phyloP scores from a whole-genome alignment of 768 basidiomycete species.

The Suillus paluster region DNA sequence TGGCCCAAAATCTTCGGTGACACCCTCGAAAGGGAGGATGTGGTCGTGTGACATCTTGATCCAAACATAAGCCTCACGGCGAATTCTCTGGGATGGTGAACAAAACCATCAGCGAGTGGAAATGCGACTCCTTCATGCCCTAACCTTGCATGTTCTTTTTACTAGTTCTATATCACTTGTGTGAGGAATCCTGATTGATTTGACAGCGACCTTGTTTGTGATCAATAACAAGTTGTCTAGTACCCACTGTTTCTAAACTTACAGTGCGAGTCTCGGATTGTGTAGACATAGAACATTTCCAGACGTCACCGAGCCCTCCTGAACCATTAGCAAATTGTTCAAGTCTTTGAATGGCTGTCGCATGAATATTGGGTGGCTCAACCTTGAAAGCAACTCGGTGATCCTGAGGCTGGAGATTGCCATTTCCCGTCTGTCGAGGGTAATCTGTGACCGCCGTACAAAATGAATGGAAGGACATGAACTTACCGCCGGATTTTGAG shows the following conservation, averaged over 20 bases:
- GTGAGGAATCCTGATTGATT: slow-evolving; percentile 7
- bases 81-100: slow-evolving; percentile 5
- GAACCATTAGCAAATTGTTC: background rate
- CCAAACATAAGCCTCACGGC: slow-evolving; percentile 12
- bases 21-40: slow-evolving; percentile 23
- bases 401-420: background rate
- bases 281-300: slow-evolving; percentile 9
- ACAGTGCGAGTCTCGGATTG: no score
- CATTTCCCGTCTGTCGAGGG: background rate
- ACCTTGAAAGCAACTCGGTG: background rate
- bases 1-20: slow-evolving; percentile 22
- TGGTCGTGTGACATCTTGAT: slow-evolving; percentile 16
- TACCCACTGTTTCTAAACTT: no score
- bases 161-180: background rate
- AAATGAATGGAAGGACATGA: background rate
- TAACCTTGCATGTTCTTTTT: slow-evolving; percentile 2
- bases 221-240: no score
- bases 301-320: slow-evolving; percentile 13
- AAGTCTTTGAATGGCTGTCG: background rate
- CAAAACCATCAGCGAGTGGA: background rate
- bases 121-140: background rate
- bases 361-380: background rate
- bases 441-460: background rate
- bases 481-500: background rate
- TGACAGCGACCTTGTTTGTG: slow-evolving; percentile 15